phyloP scores from a whole-genome alignment of 2,329 filamentous ascomycete genomes.

The Alternaria ventricosa region DNA sequence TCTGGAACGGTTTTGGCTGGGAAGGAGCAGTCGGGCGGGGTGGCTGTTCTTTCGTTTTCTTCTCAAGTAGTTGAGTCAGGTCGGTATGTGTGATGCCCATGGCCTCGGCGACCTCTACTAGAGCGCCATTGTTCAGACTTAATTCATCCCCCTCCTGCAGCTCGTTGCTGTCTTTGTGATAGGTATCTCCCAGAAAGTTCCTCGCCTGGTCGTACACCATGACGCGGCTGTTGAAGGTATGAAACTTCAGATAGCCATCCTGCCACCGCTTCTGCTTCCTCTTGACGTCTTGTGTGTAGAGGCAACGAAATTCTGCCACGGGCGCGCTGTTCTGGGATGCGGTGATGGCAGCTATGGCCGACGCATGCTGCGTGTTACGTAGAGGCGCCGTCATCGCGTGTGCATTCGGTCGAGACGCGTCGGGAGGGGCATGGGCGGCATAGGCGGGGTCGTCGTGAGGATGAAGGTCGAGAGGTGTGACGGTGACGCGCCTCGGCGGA shows the following conservation, averaged over 20 bases:
- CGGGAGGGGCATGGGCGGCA: not conserved
- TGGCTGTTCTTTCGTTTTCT: constrained; percentile 59
- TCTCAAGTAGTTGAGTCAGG: constrained; percentile 75
- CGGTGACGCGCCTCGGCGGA: constrained; percentile 15
- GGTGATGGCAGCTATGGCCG: constrained; percentile 44
- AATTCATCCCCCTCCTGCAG: constrained; percentile 84
- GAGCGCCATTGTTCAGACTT: constrained; percentile 74
- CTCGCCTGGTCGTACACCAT: constrained; percentile 88
- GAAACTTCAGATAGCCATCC: constrained; percentile 85
- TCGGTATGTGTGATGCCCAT: constrained; percentile 79
- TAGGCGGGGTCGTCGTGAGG: constrained; percentile 7
- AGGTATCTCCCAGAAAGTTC: constrained; percentile 82
- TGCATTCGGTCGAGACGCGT: constrained; percentile 14
- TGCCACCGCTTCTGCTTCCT: constrained; percentile 94
- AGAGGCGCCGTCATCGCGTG: constrained; percentile 36
- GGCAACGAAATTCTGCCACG: constrained; percentile 82
- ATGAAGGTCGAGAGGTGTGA: constrained; percentile 4
- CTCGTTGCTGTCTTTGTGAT: constrained; percentile 74
- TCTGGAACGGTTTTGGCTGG: constrained; percentile 25
- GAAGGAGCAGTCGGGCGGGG: constrained; percentile 25
- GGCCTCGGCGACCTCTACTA: constrained; percentile 81
- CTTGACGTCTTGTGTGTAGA: constrained; percentile 84
- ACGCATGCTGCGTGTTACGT: constrained; percentile 28
- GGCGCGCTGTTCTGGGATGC: constrained; percentile 70
- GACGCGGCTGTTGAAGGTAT: constrained; percentile 87